phyloP scores from a whole-genome alignment of 2,329 filamentous ascomycete species.

The Beauveria rudraprayagi region DNA sequence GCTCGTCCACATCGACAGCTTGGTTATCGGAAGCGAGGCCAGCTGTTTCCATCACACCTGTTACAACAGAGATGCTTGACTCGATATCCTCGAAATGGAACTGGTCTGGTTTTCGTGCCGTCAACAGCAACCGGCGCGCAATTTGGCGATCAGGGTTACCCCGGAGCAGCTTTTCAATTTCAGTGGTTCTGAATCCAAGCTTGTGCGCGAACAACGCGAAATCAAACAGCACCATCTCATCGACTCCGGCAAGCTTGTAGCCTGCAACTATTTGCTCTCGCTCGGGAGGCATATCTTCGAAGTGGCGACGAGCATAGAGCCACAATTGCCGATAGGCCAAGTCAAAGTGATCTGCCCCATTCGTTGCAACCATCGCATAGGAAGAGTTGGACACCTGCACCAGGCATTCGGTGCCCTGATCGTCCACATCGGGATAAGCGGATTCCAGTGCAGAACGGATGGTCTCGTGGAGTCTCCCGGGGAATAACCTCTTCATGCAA shows the following conservation, averaged over 20 bases:
- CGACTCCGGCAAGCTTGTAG: not conserved
- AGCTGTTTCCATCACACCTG: not conserved
- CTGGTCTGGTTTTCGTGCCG: not conserved
- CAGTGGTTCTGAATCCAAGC: slow-evolving; percentile 9
- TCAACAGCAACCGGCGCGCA: not conserved
- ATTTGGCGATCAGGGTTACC: slow-evolving; percentile 3
- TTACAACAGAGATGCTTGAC: not conserved
- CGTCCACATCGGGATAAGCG: not conserved
- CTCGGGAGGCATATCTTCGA: slow-evolving; percentile 18
- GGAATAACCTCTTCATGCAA: not conserved
- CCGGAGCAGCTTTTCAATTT: slow-evolving; percentile 5
- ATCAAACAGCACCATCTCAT: slow-evolving; percentile 10
- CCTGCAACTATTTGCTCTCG: not conserved
- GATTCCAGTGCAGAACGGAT: not conserved
- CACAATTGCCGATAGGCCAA: slow-evolving; percentile 10
- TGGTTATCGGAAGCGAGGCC: not conserved
- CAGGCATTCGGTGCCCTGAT: too few species aligned
- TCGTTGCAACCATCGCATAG: not conserved
- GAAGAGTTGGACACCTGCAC: too few species aligned
- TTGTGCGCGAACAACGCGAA: slow-evolving; percentile 6
- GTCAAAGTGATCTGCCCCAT: slow-evolving; percentile 7
- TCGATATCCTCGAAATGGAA: not conserved
- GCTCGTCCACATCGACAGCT: not conserved
- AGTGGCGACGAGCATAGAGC: slow-evolving; percentile 12
- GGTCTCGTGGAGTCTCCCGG: not conserved